phyloP scores from a whole-genome alignment of 257 asterid genomes.

The Nemophila menziesii region DNA sequence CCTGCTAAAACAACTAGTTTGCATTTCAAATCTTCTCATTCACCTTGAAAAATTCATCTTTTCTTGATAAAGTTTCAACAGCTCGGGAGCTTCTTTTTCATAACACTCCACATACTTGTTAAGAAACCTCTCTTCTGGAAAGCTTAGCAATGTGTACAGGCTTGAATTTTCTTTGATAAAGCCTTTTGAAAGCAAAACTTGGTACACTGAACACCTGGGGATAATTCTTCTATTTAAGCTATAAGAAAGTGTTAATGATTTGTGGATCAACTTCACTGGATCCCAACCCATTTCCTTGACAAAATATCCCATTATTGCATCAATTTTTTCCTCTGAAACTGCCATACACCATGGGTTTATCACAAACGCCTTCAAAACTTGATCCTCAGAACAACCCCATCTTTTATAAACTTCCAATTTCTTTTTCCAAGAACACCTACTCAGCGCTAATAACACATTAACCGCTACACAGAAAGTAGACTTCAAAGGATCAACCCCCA shows the following conservation, averaged over 20 bases:
- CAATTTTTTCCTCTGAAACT: conserved; percentile 10
- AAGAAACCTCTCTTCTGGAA: conserved; percentile 6
- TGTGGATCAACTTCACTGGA: background rate
- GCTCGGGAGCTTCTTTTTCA: conserved; percentile 12
- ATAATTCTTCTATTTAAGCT: conserved; percentile 13
- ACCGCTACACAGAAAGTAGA: conserved; percentile 9
- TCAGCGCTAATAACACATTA: conserved; percentile 7
- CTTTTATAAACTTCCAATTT: conserved; percentile 10
- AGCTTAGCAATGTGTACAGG: background rate
- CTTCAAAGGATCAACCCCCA: conserved; percentile 18
- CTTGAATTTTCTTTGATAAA: background rate
- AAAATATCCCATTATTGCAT: conserved; percentile 8
- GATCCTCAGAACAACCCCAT: conserved; percentile 19
- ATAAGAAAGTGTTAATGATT: background rate
- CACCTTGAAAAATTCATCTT: background rate
- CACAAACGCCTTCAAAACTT: conserved; percentile 10
- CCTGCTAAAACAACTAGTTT: too few relatives aligned
- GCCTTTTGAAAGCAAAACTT: conserved; percentile 3
- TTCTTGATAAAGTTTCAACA: conserved; percentile 8
- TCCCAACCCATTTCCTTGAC: conserved; percentile 17
- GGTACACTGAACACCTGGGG: conserved; percentile 15
- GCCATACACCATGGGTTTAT: conserved; percentile 11
- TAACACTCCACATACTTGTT: conserved; percentile 3
- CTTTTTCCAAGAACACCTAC: conserved; percentile 1
- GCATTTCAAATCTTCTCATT: too few relatives aligned